These are phyloP conservation scores for Lagerstroemia speciosa DNA, from an alignment of 345 rosid genomes.

Conservation along the genomic window DNA sequence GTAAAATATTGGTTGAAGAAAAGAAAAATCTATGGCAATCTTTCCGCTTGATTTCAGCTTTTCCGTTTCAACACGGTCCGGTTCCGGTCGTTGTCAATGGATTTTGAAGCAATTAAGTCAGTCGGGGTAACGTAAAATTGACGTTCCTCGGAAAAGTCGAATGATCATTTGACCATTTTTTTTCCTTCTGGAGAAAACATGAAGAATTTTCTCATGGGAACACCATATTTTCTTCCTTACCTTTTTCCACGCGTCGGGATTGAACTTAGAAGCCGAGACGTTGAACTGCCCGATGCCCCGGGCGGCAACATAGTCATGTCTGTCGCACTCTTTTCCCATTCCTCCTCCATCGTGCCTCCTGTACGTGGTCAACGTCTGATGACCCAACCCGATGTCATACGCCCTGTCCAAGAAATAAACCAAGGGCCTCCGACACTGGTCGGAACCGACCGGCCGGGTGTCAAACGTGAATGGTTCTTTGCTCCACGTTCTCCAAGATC, in stretches of 20 bases:
- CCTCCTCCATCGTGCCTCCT: conserved; percentile 16
- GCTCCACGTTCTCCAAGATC: conserved; percentile 61
- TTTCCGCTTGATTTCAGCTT: neutral
- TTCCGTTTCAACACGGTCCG: neutral
- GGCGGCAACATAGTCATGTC: conserved; percentile 25
- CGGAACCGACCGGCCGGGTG: conserved; percentile 41
- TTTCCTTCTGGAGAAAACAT: neutral
- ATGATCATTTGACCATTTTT: neutral
- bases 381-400: conserved; percentile 17
- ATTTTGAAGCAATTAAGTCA: neutral
- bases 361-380: conserved; percentile 44
- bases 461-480: conserved; percentile 61
- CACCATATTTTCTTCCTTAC: conserved; percentile 20
- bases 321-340: conserved; percentile 22
- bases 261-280: conserved; percentile 33
- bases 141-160: neutral
- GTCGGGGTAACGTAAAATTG: neutral
- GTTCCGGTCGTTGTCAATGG: neutral
- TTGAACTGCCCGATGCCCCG: conserved; percentile 31
- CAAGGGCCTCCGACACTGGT: conserved; percentile 58
- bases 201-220: neutral
- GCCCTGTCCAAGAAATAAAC: conserved; percentile 53
- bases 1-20: too few species aligned
- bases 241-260: conserved; percentile 49
- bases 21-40: too few species aligned